phyloP scores from a whole-genome alignment of 768 basidiomycete species.

The Suillus spraguei region DNA sequence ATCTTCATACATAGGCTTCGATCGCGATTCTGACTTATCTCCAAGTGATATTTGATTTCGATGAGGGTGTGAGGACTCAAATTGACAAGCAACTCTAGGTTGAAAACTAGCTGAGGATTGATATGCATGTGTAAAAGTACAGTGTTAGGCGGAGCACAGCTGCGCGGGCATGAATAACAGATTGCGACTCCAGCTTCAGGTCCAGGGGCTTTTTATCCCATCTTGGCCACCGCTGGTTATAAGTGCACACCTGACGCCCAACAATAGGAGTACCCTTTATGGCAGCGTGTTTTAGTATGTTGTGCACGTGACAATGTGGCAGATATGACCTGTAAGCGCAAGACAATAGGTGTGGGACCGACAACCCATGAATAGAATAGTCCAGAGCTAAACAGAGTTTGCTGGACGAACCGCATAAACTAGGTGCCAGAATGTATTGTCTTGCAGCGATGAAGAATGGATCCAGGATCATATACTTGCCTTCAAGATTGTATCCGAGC shows the following conservation, averaged over 20 bases:
- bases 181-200: background rate
- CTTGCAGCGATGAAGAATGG: background rate
- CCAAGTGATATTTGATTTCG: conserved; percentile 11
- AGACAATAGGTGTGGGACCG: conserved; percentile 1
- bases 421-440: background rate
- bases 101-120: conserved; percentile 18
- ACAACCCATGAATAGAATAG: conserved; percentile 26
- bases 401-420: background rate
- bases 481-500: background rate
- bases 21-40: conserved; percentile 12
- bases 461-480: background rate
- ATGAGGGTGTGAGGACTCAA: conserved; percentile 16
- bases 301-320: conserved; percentile 26
- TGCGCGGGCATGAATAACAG: conserved; percentile 21
- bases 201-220: conserved; percentile 23
- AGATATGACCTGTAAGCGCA: background rate
- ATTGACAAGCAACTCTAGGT: conserved; percentile 31
- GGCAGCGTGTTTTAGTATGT: background rate
- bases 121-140: conserved; percentile 21
- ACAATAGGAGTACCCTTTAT: conserved; percentile 29
- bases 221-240: conserved; percentile 12
- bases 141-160: conserved; percentile 30
- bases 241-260: conserved; percentile 16
- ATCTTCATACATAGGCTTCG: conserved; percentile 26
- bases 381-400: conserved; percentile 1